phyloP scores from a whole-genome alignment of 192 early-diverging fungal species.

The Geranomyces variabilis region DNA sequence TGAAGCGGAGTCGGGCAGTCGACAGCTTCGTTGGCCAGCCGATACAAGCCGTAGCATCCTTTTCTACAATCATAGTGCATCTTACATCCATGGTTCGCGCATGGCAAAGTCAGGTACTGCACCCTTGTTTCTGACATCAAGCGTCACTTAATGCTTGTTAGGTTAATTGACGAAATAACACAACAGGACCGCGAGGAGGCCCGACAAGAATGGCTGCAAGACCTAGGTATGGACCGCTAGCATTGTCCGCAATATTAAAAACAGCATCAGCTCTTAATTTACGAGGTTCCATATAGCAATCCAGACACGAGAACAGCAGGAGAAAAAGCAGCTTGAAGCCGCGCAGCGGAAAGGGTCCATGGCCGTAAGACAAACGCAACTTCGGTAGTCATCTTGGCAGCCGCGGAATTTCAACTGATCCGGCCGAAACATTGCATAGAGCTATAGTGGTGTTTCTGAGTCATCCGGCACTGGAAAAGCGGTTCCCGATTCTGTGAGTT shows the following conservation, averaged over 20 bases:
- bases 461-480: not conserved
- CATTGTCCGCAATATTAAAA: not conserved
- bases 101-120: not conserved
- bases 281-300: not conserved
- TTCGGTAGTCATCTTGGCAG: not conserved
- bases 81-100: slow-evolving; percentile 13
- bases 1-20: no score
- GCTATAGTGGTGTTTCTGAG: not conserved
- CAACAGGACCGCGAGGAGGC: slow-evolving; percentile 3
- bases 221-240: not conserved
- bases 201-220: slow-evolving; percentile 3
- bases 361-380: not conserved
- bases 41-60: no score
- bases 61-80: no score
- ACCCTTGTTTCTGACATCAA: not conserved
- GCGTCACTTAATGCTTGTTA: not conserved
- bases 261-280: not conserved
- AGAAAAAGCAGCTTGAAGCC: slow-evolving; percentile 11
- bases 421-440: not conserved
- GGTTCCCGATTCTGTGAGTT: not conserved
- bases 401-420: not conserved
- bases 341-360: not conserved
- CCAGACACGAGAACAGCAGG: not conserved
- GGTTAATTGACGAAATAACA: not conserved
- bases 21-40: no score